These are phyloP conservation scores for Paramyrothecium roridum DNA, from an alignment of 2,329 filamentous ascomycete species.

Conservation along the genomic window DNA sequence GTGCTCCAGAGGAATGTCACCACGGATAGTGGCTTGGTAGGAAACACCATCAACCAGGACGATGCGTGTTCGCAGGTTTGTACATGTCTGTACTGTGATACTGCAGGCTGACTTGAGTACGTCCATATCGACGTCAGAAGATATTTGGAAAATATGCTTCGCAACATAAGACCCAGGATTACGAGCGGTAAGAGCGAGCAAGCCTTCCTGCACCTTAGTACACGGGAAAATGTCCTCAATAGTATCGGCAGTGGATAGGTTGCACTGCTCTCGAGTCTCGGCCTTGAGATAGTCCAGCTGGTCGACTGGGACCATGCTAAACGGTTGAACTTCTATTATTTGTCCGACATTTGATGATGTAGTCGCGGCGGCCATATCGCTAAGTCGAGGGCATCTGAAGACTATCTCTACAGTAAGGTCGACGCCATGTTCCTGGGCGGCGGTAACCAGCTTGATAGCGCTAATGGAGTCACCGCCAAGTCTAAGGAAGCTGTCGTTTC, in stretches of 20 bases:
- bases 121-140: neutral
- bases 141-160: neutral
- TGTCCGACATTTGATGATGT: neutral
- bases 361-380: neutral
- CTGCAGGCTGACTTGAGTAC: neutral
- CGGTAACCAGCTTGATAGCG: neutral
- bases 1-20: neutral
- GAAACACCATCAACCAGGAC: neutral
- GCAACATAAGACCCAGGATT: neutral
- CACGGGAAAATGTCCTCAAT: conserved; percentile 1
- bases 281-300: neutral
- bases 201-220: neutral
- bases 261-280: neutral
- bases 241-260: neutral
- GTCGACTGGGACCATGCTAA: neutral
- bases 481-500: neutral
- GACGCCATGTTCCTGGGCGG: neutral
- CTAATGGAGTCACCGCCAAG: neutral
- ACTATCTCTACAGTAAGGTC: neutral
- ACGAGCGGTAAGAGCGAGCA: neutral
- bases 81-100: neutral
- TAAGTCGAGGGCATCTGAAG: neutral
- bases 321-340: neutral
- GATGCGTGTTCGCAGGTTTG: conserved; percentile 1
- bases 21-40: neutral